Evolutionary conservation across 192 early-diverging fungal genomes (phyloP).

Genomic region (Umbelopsis ramanniana): DNA sequence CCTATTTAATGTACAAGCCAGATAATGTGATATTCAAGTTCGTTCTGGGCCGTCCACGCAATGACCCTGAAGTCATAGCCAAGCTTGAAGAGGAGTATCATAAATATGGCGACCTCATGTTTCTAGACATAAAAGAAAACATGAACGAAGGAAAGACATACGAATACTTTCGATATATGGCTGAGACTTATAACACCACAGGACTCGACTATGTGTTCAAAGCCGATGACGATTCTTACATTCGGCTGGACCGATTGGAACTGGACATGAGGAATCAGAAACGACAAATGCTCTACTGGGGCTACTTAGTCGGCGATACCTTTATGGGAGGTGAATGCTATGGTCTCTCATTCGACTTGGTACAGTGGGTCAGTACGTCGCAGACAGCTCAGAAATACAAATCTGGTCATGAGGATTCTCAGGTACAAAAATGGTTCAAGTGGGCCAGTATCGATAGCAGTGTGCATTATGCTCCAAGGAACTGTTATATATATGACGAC

Average conservation of each 20-base stretch:
- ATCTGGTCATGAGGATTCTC: conserved; percentile 38
- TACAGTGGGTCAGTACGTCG: conserved; percentile 31
- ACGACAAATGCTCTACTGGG: conserved; percentile 41
- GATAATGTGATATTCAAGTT: conserved; percentile 41
- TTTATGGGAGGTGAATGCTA: conserved; percentile 41
- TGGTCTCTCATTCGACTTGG: conserved; percentile 37
- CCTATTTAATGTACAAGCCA: conserved; percentile 30
- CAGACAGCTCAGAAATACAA: conserved; percentile 26
- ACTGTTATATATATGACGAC: conserved; percentile 35
- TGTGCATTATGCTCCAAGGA: conserved; percentile 34
- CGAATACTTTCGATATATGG: conserved; percentile 38
- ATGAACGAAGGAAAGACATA: conserved; percentile 46
- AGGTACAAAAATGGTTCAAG: conserved; percentile 40
- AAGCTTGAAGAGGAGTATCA: conserved; percentile 30
- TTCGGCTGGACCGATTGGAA: conserved; percentile 39
- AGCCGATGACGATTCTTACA: conserved; percentile 42
- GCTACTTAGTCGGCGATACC: conserved; percentile 33
- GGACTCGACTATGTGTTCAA: conserved; percentile 40
- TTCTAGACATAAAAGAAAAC: conserved; percentile 41
- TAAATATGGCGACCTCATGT: conserved; percentile 36
- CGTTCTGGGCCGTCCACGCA: conserved; percentile 29
- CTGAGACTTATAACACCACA: conserved; percentile 22
- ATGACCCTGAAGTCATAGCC: neutral
- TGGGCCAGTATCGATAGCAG: conserved; percentile 28
- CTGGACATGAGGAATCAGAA: conserved; percentile 29